Base-by-base conservation (phyloP, 352 stramenopile species). In the Phytopythium boreale region DNA sequence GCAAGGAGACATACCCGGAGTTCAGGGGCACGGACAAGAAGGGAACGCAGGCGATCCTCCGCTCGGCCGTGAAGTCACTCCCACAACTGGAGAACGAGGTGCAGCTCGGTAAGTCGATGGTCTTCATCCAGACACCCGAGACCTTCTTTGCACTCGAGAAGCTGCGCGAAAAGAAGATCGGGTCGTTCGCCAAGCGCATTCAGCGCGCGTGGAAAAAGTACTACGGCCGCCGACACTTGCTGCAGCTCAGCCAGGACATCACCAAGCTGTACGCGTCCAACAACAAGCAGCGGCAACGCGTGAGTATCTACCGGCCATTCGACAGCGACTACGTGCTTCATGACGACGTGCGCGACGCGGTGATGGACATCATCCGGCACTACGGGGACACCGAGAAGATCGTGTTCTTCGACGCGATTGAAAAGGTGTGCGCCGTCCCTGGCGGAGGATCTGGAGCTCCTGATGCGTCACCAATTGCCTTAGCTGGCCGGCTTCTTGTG, bases 141-240 rank as follows among this genome's bases (percentile, higher is more conserved):
- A 94, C 80, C 5, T 95, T 96, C 67, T 97, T 97, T 61, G 80
- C 87, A 29, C 68, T 97, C 12, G 91, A 97, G 64, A 94, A 95
- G 58, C 59, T 96, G 17, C 78, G 91, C 20, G 88, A 97, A 44
- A 81, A 88, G 43, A 92, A 86, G 53, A 81, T 96, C 27, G 80
- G 84, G 0, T 86, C 75, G 9, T 96, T 86, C 62, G 88, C 82
- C 10, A 75, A 77, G 59, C 82, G 85, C 34, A 97, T 97, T 59
- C 87, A 96, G 50, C 84, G 81, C 20, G 79, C 77, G 15, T 97
- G 89, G 85, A 91, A 88, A 36, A 87, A 83, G 56, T 97, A 90
- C 63, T 87, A 72, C 10, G 84, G 80, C 10, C 76, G 88, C 19
- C 83, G 91, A 0, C 88, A 97, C 69, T 70, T 96, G 50, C 68